A percentile compares a stretch with the other conserved stretches of the same genome.
phyloP scores from a whole-genome alignment of 148 eudicot genomes.

The Camellia lanceoleosa region DNA sequence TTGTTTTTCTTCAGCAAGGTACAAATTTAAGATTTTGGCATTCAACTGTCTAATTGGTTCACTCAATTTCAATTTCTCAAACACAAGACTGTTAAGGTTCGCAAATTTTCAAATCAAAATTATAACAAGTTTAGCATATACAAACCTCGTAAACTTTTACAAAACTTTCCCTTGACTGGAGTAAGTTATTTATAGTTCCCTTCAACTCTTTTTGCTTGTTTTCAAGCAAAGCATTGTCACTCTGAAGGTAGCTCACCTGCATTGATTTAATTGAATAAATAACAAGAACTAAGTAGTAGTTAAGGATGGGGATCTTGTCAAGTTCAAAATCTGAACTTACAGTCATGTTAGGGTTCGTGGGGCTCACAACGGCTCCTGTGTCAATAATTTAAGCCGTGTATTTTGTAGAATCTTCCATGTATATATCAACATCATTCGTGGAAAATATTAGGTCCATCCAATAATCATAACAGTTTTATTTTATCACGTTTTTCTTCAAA shows the following conservation, averaged over 20 bases:
- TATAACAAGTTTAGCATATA: background rate
- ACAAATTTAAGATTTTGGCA: too few relatives aligned
- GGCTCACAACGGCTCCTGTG: background rate
- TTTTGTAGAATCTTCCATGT: too few relatives aligned
- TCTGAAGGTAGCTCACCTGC: conserved; percentile 51
- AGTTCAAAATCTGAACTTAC: too few relatives aligned
- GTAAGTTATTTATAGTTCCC: conserved; percentile 39
- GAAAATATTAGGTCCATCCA: too few relatives aligned
- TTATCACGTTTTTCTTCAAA: too few relatives aligned
- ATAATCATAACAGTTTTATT: too few relatives aligned
- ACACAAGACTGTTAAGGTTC: too few relatives aligned
- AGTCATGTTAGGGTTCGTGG: background rate
- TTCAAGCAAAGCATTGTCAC: conserved; percentile 53
- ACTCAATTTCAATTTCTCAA: background rate
- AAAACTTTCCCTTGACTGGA: conserved; percentile 52
- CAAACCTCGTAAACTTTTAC: conserved; percentile 55
- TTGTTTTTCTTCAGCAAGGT: background rate
- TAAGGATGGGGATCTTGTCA: too few relatives aligned
- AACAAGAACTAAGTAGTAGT: background rate
- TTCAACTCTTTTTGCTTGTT: conserved; percentile 60
- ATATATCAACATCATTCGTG: too few relatives aligned
- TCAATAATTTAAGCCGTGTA: too few relatives aligned
- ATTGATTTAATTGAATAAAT: background rate
- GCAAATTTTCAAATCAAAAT: background rate
- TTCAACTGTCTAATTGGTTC: background rate